A percentile compares a stretch with the other conserved stretches of the same genome.
Conservation (phyloP, 2,329 filamentous ascomycete genomes). For the Colletotrichum tamarilloi region DNA sequence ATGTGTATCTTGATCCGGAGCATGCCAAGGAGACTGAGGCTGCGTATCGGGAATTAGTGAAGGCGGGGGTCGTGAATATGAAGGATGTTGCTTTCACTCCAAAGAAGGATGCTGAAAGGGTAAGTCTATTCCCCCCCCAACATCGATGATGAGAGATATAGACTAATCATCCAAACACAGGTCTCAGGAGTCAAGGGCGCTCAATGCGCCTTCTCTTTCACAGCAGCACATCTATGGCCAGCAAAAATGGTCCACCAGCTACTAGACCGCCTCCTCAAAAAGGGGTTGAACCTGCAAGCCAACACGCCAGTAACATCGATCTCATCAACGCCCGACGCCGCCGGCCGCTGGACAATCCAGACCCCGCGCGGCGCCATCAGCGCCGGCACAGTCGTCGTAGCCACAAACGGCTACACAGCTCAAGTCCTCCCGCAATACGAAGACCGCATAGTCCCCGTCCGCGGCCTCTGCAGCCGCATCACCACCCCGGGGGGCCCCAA, state of each 20-base stretch:
- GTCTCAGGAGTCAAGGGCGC: background rate
- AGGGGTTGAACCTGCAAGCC: constrained; percentile 30
- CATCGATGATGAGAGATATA: background rate
- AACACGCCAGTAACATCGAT: constrained; percentile 24
- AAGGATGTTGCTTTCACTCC: background rate
- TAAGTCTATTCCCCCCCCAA: background rate
- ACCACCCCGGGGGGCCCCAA: constrained; percentile 45
- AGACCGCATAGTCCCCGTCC: constrained; percentile 43
- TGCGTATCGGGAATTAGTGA: background rate
- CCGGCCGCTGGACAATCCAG: constrained; percentile 15
- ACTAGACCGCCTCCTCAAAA: background rate
- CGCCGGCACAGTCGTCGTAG: constrained; percentile 43
- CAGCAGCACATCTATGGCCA: constrained; percentile 1
- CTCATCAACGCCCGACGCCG: background rate
- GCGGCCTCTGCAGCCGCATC: constrained; percentile 27
- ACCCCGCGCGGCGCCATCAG: constrained; percentile 37
- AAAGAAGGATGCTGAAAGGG: constrained; percentile 9
- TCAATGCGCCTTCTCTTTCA: constrained; percentile 4
- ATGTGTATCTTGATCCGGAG: constrained; percentile 3
- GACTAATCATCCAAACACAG: background rate
- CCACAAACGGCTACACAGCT: constrained; percentile 42
- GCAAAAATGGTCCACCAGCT: background rate
- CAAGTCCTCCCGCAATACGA: constrained; percentile 34
- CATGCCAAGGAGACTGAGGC: constrained; percentile 4
- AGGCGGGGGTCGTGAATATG: background rate